These are phyloP conservation scores for Boletus vermiculosoides DNA, from an alignment of 768 basidiomycete genomes.

Conservation along the genomic window DNA sequence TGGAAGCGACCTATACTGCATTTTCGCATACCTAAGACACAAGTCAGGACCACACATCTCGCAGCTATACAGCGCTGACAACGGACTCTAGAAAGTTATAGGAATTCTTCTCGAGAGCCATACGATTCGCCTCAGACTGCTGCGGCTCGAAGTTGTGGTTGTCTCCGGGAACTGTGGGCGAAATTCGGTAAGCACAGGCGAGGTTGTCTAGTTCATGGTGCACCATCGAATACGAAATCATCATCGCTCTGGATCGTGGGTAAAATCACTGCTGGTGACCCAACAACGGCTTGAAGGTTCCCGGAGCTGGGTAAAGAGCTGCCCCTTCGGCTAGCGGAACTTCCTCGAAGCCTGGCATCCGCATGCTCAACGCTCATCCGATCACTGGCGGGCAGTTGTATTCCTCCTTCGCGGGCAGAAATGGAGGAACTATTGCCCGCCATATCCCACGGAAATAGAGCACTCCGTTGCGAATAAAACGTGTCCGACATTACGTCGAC, in stretches of 20 bases:
- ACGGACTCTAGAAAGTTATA: slow-evolving; percentile 78
- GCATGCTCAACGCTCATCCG: slow-evolving; percentile 50
- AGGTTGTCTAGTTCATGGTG: slow-evolving; percentile 11
- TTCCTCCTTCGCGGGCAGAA: slow-evolving; percentile 36
- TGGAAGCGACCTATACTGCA: slow-evolving; percentile 66
- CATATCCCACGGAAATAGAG: slow-evolving; percentile 83
- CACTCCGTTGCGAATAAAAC: slow-evolving; percentile 59
- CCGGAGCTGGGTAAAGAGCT: slow-evolving; percentile 57
- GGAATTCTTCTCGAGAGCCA: slow-evolving; percentile 71
- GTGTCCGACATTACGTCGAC: slow-evolving; percentile 42
- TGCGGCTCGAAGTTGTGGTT: slow-evolving; percentile 44
- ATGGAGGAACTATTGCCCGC: slow-evolving; percentile 65
- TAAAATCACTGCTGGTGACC: slow-evolving; percentile 50
- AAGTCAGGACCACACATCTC: slow-evolving; percentile 10
- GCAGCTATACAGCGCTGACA: neutral
- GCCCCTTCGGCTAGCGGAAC: slow-evolving; percentile 53
- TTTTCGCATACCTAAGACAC: slow-evolving; percentile 64
- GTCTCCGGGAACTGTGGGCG: slow-evolving; percentile 29
- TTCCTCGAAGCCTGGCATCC: slow-evolving; percentile 53
- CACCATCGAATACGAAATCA: slow-evolving; percentile 69
- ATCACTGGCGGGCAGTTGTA: slow-evolving; percentile 39
- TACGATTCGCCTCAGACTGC: slow-evolving; percentile 52
- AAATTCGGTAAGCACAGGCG: slow-evolving; percentile 13
- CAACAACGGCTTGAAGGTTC: slow-evolving; percentile 40
- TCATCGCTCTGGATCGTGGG: slow-evolving; percentile 48